Conservation (phyloP, 306 rosid species). For the Geum urbanum region DNA sequence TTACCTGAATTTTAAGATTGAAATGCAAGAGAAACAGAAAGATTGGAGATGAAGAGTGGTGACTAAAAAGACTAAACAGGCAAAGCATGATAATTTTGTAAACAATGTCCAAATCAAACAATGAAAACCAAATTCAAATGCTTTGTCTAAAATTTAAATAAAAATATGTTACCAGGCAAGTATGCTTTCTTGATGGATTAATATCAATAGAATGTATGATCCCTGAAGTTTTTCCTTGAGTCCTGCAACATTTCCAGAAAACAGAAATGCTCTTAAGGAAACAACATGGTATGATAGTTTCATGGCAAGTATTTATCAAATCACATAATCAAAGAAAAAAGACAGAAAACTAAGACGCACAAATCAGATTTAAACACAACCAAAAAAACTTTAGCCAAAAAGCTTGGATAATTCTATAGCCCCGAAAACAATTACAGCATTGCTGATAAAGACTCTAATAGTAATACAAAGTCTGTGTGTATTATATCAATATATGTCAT, state of each 20-base stretch:
- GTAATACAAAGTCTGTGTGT: not conserved
- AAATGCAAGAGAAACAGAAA: not conserved
- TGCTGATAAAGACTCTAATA: not conserved
- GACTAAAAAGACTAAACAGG: not conserved
- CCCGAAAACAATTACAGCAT: not conserved
- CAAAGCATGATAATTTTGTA: no score
- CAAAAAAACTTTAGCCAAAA: not conserved
- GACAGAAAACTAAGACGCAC: not conserved
- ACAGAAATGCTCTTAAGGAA: conserved; percentile 2
- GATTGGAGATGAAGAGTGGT: not conserved
- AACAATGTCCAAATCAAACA: no score
- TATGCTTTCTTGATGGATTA: conserved; percentile 86
- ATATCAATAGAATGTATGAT: conserved; percentile 86
- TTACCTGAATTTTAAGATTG: not conserved
- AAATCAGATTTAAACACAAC: not conserved
- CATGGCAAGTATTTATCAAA: not conserved
- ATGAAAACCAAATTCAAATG: not conserved
- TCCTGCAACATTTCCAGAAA: conserved; percentile 54
- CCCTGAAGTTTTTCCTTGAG: conserved; percentile 51
- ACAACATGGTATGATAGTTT: not conserved
- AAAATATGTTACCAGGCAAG: conserved; percentile 58
- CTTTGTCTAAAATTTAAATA: no score
- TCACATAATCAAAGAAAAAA: not conserved
- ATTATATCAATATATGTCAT: not conserved
- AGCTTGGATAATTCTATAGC: not conserved